Percentiles rank a stretch among this genome's conserved stretches.
Evolutionary conservation across 2,329 filamentous ascomycete genomes (phyloP).

Genomic region (Pseudogymnoascus sp.): DNA sequence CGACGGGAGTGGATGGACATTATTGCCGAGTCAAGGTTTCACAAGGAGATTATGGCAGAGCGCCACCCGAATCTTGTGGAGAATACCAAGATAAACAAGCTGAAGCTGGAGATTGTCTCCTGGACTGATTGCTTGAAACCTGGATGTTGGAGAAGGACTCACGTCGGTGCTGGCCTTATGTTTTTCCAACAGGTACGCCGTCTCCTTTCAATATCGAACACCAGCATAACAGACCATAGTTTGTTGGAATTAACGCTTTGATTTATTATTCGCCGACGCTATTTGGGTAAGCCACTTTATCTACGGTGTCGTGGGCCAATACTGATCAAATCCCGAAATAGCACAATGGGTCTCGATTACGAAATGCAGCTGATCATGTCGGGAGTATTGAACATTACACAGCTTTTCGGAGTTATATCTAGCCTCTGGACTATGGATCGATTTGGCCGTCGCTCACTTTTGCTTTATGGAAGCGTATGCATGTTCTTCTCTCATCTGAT

Average conservation of each 20-base stretch:
- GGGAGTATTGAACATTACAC: conserved; percentile 42
- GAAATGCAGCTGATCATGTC: conserved; percentile 43
- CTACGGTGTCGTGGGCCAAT: background rate
- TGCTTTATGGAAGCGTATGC: conserved; percentile 36
- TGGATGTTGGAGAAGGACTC: conserved; percentile 42
- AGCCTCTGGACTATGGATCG: conserved; percentile 41
- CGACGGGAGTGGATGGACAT: conserved; percentile 42
- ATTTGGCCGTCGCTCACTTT: conserved; percentile 37
- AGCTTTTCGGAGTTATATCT: conserved; percentile 37
- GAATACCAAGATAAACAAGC: conserved; percentile 27
- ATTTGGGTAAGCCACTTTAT: conserved; percentile 32
- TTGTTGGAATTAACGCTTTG: conserved; percentile 46
- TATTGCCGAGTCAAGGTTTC: conserved; percentile 44
- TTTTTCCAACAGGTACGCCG: conserved; percentile 44
- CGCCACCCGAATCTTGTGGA: conserved; percentile 33
- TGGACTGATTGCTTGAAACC: conserved; percentile 43
- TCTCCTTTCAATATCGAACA: background rate
- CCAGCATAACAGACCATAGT: conserved; percentile 19
- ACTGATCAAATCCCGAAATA: background rate
- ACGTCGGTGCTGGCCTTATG: conserved; percentile 43
- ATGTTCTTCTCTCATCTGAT: conserved; percentile 41
- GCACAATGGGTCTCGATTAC: conserved; percentile 35
- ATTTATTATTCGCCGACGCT: conserved; percentile 55
- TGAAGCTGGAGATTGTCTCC: conserved; percentile 39
- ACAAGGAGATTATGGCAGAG: conserved; percentile 35